Percentiles rank a stretch among this genome's conserved stretches.
Evolutionary conservation across 257 asterid species (phyloP).

Genomic region (Solanum tarapatanum): DNA sequence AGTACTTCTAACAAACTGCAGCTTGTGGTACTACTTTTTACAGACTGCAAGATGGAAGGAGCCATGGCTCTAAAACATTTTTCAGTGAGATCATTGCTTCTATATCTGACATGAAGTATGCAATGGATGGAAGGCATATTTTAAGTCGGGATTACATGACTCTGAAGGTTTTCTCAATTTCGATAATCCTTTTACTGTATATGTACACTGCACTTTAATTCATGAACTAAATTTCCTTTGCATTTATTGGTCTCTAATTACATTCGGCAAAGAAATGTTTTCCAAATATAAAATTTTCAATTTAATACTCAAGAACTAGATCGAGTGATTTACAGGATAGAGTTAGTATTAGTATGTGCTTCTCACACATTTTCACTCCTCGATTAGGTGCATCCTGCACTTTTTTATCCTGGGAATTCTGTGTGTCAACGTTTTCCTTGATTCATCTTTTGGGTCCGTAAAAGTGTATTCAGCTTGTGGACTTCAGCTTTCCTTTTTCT

Average conservation of each 20-base stretch:
- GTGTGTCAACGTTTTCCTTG: background rate
- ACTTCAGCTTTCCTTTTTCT: background rate
- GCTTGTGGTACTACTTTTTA: slow-evolving; percentile 16
- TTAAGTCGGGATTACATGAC: slow-evolving; percentile 99
- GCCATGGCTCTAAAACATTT: slow-evolving; percentile 92
- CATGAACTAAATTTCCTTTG: background rate
- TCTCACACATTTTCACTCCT: background rate
- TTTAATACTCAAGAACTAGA: background rate
- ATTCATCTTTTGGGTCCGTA: background rate
- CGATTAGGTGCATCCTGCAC: background rate
- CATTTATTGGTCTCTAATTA: background rate
- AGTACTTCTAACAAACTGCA: slow-evolving; percentile 2
- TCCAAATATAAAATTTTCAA: background rate
- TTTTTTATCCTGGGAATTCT: background rate
- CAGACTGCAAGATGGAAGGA: slow-evolving; percentile 97
- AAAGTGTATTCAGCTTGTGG: background rate
- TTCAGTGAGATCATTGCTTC: slow-evolving; percentile 99
- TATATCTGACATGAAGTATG: slow-evolving; percentile 91
- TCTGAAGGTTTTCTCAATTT: slow-evolving; percentile 55
- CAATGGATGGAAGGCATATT: slow-evolving; percentile 83
- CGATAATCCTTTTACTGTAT: background rate
- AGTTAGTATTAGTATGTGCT: background rate
- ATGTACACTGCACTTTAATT: background rate
- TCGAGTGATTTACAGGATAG: background rate
- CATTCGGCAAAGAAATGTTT: background rate